phyloP scores from a whole-genome alignment of 441 rosid species.

The Biscutella laevigata region DNA sequence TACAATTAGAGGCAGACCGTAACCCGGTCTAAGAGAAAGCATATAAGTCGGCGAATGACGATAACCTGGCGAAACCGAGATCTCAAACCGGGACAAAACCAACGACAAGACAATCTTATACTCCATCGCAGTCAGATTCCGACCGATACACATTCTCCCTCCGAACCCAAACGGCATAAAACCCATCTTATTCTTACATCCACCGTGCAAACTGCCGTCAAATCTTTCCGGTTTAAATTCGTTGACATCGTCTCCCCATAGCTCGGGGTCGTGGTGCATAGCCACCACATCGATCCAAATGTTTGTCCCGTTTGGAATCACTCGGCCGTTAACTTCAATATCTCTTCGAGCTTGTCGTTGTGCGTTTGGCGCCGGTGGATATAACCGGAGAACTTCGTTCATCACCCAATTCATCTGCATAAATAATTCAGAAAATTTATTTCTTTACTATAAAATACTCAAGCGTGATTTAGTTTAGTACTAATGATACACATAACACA shows the following conservation, averaged over 20 bases:
- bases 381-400: slow-evolving; percentile 75
- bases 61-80: slow-evolving; percentile 58
- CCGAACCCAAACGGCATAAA: slow-evolving; percentile 95
- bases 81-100: slow-evolving; percentile 56
- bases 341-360: slow-evolving; percentile 78
- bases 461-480: not conserved
- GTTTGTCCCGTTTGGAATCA: slow-evolving; percentile 70
- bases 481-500: not conserved
- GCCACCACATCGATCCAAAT: slow-evolving; percentile 90
- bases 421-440: not conserved
- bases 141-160: slow-evolving; percentile 89
- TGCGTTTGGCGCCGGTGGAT: slow-evolving; percentile 80
- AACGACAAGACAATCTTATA: slow-evolving; percentile 61
- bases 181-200: slow-evolving; percentile 87
- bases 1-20: slow-evolving; percentile 63
- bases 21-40: slow-evolving; percentile 67
- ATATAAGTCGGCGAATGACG: slow-evolving; percentile 59
- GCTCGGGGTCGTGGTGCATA: slow-evolving; percentile 69
- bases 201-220: slow-evolving; percentile 50
- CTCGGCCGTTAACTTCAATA: slow-evolving; percentile 40
- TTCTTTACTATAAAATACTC: not conserved
- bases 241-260: slow-evolving; percentile 79
- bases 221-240: slow-evolving; percentile 87
- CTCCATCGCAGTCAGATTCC: slow-evolving; percentile 68
- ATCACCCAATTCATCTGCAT: slow-evolving; percentile 88